Base-by-base conservation (phyloP, 805 yeast genomes). In the Lachancea nothofagi region DNA sequence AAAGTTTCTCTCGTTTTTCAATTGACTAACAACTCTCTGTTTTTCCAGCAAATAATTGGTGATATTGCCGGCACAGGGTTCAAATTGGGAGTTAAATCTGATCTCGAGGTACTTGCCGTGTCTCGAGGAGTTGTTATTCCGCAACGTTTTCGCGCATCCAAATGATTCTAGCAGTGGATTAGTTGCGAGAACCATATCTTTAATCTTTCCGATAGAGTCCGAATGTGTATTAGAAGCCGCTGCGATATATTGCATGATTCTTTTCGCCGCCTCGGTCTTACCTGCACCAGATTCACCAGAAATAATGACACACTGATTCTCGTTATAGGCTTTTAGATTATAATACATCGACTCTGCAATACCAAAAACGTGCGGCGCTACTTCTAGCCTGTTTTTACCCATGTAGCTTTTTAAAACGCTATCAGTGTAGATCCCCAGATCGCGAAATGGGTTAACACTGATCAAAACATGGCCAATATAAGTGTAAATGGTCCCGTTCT, bases 221-320 rank as follows among this genome's bases (percentile, higher is more conserved):
- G 83, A 73, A 15, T 83, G 71, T 6, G 78, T 65, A 12, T 78
- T 72, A 2, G 93, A 80, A 3, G 88, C 95, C 18, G 89, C 78
- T 26, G 97, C 88, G 51, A 90, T 83, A 61, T 90, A 90, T 65
- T 90, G 97, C 97, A 90, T 90, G 63, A 90, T 89, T 61, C 94
- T 78, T 69, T 90, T 90, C 29, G 97, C 97, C 17, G 97, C 97
- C 66, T 90, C 97, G 4, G 97, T 90, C 59, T 90, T 90, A 36
- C 97, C 97, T 4, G 97, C 97, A 46, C 97, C 97, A 1, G 96
- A 85, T 62, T 90, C 97, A 42, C 97, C 97, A 2, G 96, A 85
- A 50, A 93, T 93, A 53, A 93, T 93, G 17, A 93, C 97, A 73
- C 97, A 90, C 62, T 93, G 98, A 57, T 80, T 87, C 54, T 93